A percentile compares a stretch with the other conserved stretches of the same genome.
phyloP scores from a whole-genome alignment of 768 basidiomycete genomes.

The Brasilioporus rufonigricans region DNA sequence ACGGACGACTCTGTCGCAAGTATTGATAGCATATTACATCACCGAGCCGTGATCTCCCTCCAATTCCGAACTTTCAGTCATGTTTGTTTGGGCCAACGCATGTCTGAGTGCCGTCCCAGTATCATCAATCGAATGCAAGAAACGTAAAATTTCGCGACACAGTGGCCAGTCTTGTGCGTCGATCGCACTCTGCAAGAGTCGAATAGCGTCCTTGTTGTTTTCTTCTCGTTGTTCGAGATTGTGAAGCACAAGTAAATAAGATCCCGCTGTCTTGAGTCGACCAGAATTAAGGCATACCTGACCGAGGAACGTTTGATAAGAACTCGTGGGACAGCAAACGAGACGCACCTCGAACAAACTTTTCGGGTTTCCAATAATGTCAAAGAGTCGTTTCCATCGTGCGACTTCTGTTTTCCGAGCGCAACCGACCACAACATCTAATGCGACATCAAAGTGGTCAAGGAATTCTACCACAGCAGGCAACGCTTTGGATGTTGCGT shows the following conservation, averaged over 20 bases:
- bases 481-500: slow-evolving; percentile 43
- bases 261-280: slow-evolving; percentile 83
- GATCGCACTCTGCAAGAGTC: slow-evolving; percentile 74
- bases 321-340: background rate
- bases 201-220: slow-evolving; percentile 70
- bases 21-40: background rate
- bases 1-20: background rate
- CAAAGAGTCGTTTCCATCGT: slow-evolving; percentile 85
- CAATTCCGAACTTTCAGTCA: slow-evolving; percentile 20
- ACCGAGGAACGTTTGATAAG: background rate
- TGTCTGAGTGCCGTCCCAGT: slow-evolving; percentile 66
- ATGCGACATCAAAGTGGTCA: slow-evolving; percentile 87
- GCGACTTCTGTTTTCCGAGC: slow-evolving; percentile 96
- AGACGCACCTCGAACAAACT: slow-evolving; percentile 79
- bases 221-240: slow-evolving; percentile 89
- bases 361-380: slow-evolving; percentile 87
- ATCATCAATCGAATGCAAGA: slow-evolving; percentile 90
- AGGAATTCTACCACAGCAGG: slow-evolving; percentile 81
- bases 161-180: slow-evolving; percentile 84
- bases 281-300: slow-evolving; percentile 74
- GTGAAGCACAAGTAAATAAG: slow-evolving; percentile 91
- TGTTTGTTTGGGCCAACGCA: slow-evolving; percentile 55
- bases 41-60: background rate
- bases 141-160: slow-evolving; percentile 88
- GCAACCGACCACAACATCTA: slow-evolving; percentile 94